Evolutionary conservation across 306 rosid genomes (phyloP).

Genomic region (Pterocarpus santalinus): DNA sequence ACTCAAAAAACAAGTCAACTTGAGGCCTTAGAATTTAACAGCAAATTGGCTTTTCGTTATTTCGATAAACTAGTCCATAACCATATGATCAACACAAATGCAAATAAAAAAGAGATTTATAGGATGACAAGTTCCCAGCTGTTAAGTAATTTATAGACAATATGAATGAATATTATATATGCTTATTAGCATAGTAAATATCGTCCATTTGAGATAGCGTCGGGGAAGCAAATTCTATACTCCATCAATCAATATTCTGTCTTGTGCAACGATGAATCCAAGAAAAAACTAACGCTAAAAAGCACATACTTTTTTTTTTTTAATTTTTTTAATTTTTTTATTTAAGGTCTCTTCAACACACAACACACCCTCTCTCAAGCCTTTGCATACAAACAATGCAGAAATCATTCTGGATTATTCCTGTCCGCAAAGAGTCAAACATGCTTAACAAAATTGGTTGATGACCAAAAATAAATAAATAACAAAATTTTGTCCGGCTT

Average conservation of each 20-base stretch:
- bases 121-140: conserved; percentile 15
- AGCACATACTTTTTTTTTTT: neutral
- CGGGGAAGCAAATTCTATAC: conserved; percentile 3
- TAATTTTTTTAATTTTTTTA: too few relatives aligned
- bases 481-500: conserved; percentile 3
- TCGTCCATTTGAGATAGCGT: conserved; percentile 34
- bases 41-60: neutral
- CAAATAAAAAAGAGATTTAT: conserved; percentile 6
- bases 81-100: neutral
- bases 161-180: neutral
- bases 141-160: conserved; percentile 19
- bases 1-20: neutral
- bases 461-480: too few relatives aligned
- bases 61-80: neutral
- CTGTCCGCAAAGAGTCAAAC: neutral
- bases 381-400: conserved; percentile 17
- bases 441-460: neutral
- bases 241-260: neutral
- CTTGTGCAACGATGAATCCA: conserved; percentile 32
- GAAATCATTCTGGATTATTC: conserved; percentile 32
- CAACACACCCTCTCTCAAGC: too few relatives aligned
- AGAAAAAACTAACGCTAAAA: conserved; percentile 21
- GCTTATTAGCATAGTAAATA: conserved; percentile 22
- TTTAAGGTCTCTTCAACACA: neutral
- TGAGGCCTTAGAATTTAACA: neutral